These are phyloP conservation scores for Candida vartiovaarae DNA, from an alignment of 805 yeast species.

Conservation along the genomic window DNA sequence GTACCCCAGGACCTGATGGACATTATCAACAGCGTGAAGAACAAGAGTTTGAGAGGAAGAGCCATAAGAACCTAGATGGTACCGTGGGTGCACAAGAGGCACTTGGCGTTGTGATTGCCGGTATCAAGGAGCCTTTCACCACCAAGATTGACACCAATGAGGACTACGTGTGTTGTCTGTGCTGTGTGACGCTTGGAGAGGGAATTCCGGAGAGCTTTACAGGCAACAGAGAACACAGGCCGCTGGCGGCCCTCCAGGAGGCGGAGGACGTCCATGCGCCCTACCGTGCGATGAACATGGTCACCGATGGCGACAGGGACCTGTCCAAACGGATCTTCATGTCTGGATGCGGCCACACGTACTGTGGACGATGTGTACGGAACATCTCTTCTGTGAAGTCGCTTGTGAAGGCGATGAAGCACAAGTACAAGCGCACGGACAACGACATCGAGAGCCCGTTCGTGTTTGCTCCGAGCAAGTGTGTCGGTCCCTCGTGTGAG, in stretches of 20 bases:
- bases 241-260: constrained; percentile 26
- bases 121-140: constrained; percentile 14
- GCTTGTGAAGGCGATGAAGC: constrained; percentile 7
- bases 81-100: constrained; percentile 1
- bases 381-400: constrained; percentile 38
- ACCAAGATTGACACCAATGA: constrained; percentile 27
- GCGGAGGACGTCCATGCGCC: constrained; percentile 48
- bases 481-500: constrained; percentile 50
- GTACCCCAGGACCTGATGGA: constrained; percentile 10
- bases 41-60: constrained; percentile 10
- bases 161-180: constrained; percentile 51
- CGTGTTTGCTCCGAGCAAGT: constrained; percentile 47
- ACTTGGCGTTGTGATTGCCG: not conserved
- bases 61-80: constrained; percentile 6
- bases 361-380: constrained; percentile 79
- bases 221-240: constrained; percentile 23
- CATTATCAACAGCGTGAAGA: constrained; percentile 15
- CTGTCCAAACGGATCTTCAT: constrained; percentile 61
- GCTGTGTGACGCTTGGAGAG: constrained; percentile 66
- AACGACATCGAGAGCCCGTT: constrained; percentile 28
- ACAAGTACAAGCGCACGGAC: constrained; percentile 16
- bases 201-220: constrained; percentile 56
- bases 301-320: constrained; percentile 50
- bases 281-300: constrained; percentile 45
- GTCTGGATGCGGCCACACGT: constrained; percentile 75